Evolutionary conservation across 768 basidiomycete species (phyloP), one percentile per base, ranked within the genome.

Genomic region (Auriscalpium microsporum): DNA sequence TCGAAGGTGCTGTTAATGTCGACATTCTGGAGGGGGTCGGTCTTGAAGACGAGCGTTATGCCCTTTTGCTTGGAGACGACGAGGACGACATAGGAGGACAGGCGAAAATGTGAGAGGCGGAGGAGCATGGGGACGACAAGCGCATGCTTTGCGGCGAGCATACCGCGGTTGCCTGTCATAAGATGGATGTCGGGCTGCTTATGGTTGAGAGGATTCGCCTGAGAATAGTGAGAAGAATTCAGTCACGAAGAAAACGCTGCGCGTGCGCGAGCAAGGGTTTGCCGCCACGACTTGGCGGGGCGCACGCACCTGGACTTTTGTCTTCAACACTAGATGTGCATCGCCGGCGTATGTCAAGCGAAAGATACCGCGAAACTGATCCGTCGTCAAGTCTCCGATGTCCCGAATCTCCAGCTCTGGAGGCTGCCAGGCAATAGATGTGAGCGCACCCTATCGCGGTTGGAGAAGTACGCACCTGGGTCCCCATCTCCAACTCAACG

Each of bases 21-120:
- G 52, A 99, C 94, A 61, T 92, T 90, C 72, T 99, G 94, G 40
- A 99, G 79, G 2, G 96, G 96, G 71, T 99, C 96, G 37, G 96
- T 98, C 74, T 98, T 98, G 83, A 99, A 99, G 23, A 98, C 96
- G 52, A 99, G 83, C 0, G 96, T 98, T 67, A 98, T 97, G 45
- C 96, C 96, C 66, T 97, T 97, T 68, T 94, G 91, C 62, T 91
- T 90, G 23, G 94, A 97, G 55, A 99, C 91, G 63, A 98, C 94
- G 56, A 99, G 84, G 61, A 98, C 94, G 63, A 99, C 90, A 65
- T 97, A 97, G 35, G 95, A 96, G 63, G 83, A 86, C 37, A 99
- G 86, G 58, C 84, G 85, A 72, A 99, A 91, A 66, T 91, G 83
- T n/a, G 94, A 96, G 5, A 99, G 85, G 13, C 94, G 90, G 50